Base-by-base conservation (phyloP, 208 protist species). In the Kentomonas sorsogonicus region DNA sequence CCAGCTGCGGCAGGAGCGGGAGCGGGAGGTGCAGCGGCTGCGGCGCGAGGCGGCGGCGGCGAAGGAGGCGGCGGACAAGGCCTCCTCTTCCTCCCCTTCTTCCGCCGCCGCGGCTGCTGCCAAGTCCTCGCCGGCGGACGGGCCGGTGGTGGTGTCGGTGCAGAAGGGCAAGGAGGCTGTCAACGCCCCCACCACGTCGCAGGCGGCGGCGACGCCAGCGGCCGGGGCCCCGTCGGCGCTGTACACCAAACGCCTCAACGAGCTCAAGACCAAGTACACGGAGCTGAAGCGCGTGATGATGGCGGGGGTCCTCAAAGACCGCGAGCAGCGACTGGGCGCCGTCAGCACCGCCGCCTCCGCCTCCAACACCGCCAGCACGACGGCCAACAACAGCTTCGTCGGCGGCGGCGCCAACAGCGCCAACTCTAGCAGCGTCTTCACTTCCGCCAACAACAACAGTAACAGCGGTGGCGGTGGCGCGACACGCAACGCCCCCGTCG, bases 1-100 rank as follows among this genome's bases (percentile, higher is more conserved):
- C 20, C 18, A 54, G 5, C 50, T 75, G 33, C 73, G 58, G 18
- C 27, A 66, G 40, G 59, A 79, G 47, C 27, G 68, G 3, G 44
- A 50, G 43, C 54, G 47, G 7, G 25, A 68, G 50, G 57, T 63
- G 53, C 48, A 54, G 1, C 29, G 44, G 38, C 16, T 52, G 15
- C 11, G 29, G 16, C 25, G 55, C n/a, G 23, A 53, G 1, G 29
- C 53, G n/a, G 39, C 23, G 11, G 50, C 18, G 10, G 46, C 26
- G 3, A 52, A 52, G 46, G 46, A 36, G 13, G 26, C 46, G 10
- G 26, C 34, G 3, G 33, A 27, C 22, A 15, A 26, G 6, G 34
- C 53, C 30, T 46, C 27, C 30, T 46, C 22, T 20, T 3, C 36
- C 5, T 7, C 36, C 3, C 22, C n/a, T 29, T 18, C 41, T 20